A percentile compares a stretch with the other conserved stretches of the same genome.
Conservation (phyloP, 2,329 filamentous ascomycete genomes). For the Didymella keratinophila region DNA sequence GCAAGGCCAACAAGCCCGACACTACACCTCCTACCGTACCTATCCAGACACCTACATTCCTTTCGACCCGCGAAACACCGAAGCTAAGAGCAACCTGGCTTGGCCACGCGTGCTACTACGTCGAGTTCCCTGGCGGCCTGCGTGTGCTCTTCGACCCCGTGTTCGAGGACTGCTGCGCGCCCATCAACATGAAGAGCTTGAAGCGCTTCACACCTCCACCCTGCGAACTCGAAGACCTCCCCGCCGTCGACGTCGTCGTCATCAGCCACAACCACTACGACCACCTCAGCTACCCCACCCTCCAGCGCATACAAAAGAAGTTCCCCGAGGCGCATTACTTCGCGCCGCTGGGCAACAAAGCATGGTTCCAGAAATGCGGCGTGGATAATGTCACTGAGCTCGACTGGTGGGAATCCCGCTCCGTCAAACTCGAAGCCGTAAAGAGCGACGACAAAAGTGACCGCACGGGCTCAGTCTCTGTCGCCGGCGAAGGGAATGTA, state of each 20-base stretch:
- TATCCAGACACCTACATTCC: conserved; percentile 72
- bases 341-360: conserved; percentile 80
- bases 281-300: conserved; percentile 80
- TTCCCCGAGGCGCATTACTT: conserved; percentile 88
- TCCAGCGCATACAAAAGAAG: conserved; percentile 72
- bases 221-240: conserved; percentile 79
- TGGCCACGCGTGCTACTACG: conserved; percentile 91
- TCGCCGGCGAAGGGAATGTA: conserved; percentile 12
- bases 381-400: conserved; percentile 83
- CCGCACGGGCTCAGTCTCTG: conserved; percentile 22
- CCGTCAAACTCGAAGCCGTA: conserved; percentile 67
- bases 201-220: conserved; percentile 81
- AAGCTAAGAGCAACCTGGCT: conserved; percentile 89
- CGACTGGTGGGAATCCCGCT: conserved; percentile 92
- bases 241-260: conserved; percentile 74
- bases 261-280: conserved; percentile 95
- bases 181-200: conserved; percentile 73
- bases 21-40: conserved; percentile 71
- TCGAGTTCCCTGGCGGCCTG: conserved; percentile 86
- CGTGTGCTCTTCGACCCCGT: conserved; percentile 94
- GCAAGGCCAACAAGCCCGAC: conserved; percentile 64
- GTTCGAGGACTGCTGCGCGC: conserved; percentile 86
- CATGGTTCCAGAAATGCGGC: conserved; percentile 78
- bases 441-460: background rate
- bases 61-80: conserved; percentile 64